Conservation (phyloP, 2,329 filamentous ascomycete species). For the Fusarium haematococcum region DNA sequence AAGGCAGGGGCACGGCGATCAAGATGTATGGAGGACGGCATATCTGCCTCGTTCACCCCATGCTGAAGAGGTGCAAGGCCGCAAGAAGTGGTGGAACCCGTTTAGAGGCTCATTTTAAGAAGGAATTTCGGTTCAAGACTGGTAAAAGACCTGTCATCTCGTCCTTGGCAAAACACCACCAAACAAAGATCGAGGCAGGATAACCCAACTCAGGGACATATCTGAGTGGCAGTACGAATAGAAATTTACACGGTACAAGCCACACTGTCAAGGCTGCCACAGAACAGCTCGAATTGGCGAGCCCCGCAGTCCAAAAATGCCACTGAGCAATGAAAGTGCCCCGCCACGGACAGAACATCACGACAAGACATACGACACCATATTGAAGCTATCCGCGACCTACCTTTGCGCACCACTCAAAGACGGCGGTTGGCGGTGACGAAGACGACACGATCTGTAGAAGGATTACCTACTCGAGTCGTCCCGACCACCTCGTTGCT, state of each 20-base stretch:
- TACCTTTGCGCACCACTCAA: constrained; percentile 10
- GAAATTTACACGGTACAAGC: neutral
- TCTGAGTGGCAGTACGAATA: neutral
- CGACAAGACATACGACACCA: constrained; percentile 38
- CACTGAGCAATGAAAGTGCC: constrained; percentile 29
- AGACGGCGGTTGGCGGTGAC: constrained; percentile 13
- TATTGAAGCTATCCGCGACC: constrained; percentile 3
- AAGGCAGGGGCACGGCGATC: constrained; percentile 13
- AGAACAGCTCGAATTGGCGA: constrained; percentile 35
- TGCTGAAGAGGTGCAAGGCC: constrained; percentile 19
- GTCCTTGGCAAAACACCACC: neutral
- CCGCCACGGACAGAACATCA: constrained; percentile 40
- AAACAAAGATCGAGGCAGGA: neutral
- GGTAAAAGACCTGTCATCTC: neutral
- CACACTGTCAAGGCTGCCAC: constrained; percentile 34
- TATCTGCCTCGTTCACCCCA: constrained; percentile 38
- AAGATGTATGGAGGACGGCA: constrained; percentile 12
- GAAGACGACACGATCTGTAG: neutral
- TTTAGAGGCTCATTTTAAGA: constrained; percentile 19
- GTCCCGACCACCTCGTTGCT: neutral
- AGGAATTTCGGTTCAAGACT: neutral
- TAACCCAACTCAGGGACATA: neutral
- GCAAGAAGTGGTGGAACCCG: constrained; percentile 41
- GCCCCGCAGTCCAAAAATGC: constrained; percentile 47
- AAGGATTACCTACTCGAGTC: neutral